Base-by-base conservation (phyloP, 2,329 filamentous ascomycete genomes). In the Leptographium flavum region DNA sequence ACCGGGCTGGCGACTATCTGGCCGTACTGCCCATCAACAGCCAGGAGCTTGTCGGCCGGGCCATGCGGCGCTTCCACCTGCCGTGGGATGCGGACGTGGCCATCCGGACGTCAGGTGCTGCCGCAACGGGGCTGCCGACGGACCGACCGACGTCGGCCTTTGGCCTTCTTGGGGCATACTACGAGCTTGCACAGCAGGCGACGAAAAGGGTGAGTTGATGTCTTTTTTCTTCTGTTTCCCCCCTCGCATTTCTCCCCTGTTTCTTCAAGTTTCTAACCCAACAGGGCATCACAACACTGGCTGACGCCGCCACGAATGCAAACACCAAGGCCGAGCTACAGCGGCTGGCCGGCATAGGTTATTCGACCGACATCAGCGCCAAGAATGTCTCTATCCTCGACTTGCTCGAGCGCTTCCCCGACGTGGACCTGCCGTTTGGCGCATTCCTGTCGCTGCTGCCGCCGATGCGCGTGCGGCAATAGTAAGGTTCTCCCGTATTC, bases 381-480 rank as follows among this genome's bases (percentile, higher is more conserved):
- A 81, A 79, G 53, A 71, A 74, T 10, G 63, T 78, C 19, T 81
- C 78, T 0, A 63, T 83, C 0, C 66, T 90, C 7, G 81, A 87
- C 49, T 66, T 90, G 2, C 69, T 90, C 1, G 78, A 85, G 55
- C 67, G 70, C 11, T 81, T 78, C 56, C 67, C 73, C 0, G 61
- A 66, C 0, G 66, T 83, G 28, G 61, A 71, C 3, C 60, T 90
- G 0, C 70, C 82, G 0, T 70, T 92, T 22, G 71, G 71, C 4
- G 63, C 74, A 17, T 90, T 83, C 63, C 67, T 92, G 8, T 68
- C 70, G 30, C 80, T 87, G 69, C 71, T 87, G 1, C 81, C 82
- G 2, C 80, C 83, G 0, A 84, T 92, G 78, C 77, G 83, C 25
- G 70, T 84, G 33, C 73, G 83, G n/a, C 80, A 85, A 58, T 87